Evolutionary conservation across 2,329 filamentous ascomycete genomes (phyloP).

Genomic region (Rosellinia necatrix): DNA sequence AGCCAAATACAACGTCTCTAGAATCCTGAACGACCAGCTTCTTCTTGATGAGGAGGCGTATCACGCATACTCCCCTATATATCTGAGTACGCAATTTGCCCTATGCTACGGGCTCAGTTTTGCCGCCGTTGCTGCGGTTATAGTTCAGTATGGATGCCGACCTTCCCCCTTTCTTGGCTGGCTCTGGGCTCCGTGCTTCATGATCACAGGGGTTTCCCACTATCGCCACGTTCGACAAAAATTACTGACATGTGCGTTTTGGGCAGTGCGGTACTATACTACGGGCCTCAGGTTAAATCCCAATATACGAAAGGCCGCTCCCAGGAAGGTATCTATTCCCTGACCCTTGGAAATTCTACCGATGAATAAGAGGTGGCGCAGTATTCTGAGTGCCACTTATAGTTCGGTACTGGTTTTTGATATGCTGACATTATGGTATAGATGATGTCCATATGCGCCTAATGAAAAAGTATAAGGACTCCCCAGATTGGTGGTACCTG

Average conservation of each 20-base stretch:
- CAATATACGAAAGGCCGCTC: slow-evolving; percentile 60
- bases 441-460: slow-evolving; percentile 60
- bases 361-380: too few relatives aligned
- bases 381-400: not conserved
- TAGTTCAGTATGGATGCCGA: slow-evolving; percentile 49
- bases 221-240: not conserved
- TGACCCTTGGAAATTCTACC: too few relatives aligned
- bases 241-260: not conserved
- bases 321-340: slow-evolving; percentile 49
- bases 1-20: slow-evolving; percentile 60
- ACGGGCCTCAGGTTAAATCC: slow-evolving; percentile 58
- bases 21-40: slow-evolving; percentile 60
- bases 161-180: not conserved
- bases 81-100: slow-evolving; percentile 65
- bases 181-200: not conserved
- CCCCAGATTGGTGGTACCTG: slow-evolving; percentile 63
- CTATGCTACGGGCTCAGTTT: slow-evolving; percentile 67
- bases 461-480: slow-evolving; percentile 65
- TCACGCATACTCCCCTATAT: slow-evolving; percentile 67
- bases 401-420: not conserved
- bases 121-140: slow-evolving; percentile 66
- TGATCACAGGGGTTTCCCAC: too few relatives aligned
- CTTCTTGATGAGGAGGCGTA: slow-evolving; percentile 67
- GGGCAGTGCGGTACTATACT: slow-evolving; percentile 52
- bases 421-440: slow-evolving; percentile 7